A percentile compares a stretch with the other conserved stretches of the same genome.
phyloP scores from a whole-genome alignment of 805 yeast species.

The Yamadazyma olivae region DNA sequence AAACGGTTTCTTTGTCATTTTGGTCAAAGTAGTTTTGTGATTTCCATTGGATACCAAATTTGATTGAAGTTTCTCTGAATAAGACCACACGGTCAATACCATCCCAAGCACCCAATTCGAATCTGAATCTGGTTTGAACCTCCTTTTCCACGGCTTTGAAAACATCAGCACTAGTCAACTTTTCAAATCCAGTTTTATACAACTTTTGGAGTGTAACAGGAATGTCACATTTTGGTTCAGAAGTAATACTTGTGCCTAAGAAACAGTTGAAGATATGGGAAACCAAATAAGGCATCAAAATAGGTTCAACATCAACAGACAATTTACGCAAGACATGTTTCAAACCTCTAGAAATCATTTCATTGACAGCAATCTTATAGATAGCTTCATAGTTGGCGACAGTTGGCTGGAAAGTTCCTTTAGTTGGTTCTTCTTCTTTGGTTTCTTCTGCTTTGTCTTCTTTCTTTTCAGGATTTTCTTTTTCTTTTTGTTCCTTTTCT shows the following conservation, averaged over 20 bases:
- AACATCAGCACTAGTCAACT: constrained; percentile 47
- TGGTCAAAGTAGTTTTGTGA: constrained; percentile 38
- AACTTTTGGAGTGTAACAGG: constrained; percentile 40
- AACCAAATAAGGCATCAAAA: constrained; percentile 57
- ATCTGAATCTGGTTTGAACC: constrained; percentile 63
- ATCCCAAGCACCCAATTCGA: constrained; percentile 48
- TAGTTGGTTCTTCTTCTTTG: constrained; percentile 23
- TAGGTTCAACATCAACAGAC: constrained; percentile 46
- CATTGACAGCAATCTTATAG: constrained; percentile 48
- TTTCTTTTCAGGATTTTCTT: constrained; percentile 19
- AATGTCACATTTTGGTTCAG: constrained; percentile 34
- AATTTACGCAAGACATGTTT: constrained; percentile 67
- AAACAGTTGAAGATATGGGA: constrained; percentile 71
- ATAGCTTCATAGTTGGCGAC: constrained; percentile 47
- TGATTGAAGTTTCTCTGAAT: constrained; percentile 68
- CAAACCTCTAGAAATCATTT: constrained; percentile 75
- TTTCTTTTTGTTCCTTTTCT: constrained; percentile 18
- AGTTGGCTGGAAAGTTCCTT: constrained; percentile 41
- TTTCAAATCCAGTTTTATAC: constrained; percentile 43
- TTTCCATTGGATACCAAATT: constrained; percentile 86
- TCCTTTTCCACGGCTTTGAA: constrained; percentile 45
- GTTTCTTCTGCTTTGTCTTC: constrained; percentile 23
- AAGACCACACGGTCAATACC: constrained; percentile 41
- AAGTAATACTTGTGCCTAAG: constrained; percentile 50
- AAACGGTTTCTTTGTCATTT: constrained; percentile 37